Evolutionary conservation across 75 land plant genomes (phyloP).

Genomic region (Chamaecyparis obtusa): DNA sequence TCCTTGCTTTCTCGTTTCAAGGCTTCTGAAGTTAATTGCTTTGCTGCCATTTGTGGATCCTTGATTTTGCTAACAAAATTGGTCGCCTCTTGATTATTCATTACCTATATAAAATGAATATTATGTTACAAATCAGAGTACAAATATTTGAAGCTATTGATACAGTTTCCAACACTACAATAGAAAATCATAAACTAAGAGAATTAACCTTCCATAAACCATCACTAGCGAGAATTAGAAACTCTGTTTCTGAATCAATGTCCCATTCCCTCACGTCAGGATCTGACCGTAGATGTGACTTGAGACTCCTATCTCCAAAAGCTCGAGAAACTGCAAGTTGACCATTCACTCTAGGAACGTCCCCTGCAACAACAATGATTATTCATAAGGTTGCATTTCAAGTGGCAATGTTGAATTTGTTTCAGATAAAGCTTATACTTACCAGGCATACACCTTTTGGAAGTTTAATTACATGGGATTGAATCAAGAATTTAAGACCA

Average conservation of each 20-base stretch:
- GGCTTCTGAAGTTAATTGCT: slow-evolving; percentile 10
- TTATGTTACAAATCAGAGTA: background rate
- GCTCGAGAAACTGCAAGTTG: slow-evolving; percentile 73
- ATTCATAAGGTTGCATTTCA: background rate
- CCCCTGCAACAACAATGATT: slow-evolving; percentile 27
- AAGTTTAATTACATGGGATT: background rate
- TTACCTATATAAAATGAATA: slow-evolving; percentile 7
- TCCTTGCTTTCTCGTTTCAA: slow-evolving; percentile 17
- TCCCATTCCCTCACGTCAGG: slow-evolving; percentile 42
- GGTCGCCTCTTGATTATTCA: slow-evolving; percentile 10
- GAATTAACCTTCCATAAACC: slow-evolving; percentile 66
- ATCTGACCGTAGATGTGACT: slow-evolving; percentile 54
- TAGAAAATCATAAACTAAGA: background rate
- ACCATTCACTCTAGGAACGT: slow-evolving; percentile 74
- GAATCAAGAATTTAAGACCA: background rate
- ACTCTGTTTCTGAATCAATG: slow-evolving; percentile 31
- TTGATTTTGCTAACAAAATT: slow-evolving; percentile 11
- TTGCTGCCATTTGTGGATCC: slow-evolving; percentile 11
- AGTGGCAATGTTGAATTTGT: background rate
- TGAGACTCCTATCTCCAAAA: slow-evolving; percentile 70
- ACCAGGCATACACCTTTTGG: background rate
- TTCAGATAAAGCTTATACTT: background rate
- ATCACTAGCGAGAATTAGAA: slow-evolving; percentile 71
- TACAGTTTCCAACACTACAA: background rate
- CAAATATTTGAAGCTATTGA: slow-evolving; percentile 5